These are phyloP conservation scores for Wickerhamomyces queroliae DNA, from an alignment of 805 yeast genomes.

Conservation along the genomic window DNA sequence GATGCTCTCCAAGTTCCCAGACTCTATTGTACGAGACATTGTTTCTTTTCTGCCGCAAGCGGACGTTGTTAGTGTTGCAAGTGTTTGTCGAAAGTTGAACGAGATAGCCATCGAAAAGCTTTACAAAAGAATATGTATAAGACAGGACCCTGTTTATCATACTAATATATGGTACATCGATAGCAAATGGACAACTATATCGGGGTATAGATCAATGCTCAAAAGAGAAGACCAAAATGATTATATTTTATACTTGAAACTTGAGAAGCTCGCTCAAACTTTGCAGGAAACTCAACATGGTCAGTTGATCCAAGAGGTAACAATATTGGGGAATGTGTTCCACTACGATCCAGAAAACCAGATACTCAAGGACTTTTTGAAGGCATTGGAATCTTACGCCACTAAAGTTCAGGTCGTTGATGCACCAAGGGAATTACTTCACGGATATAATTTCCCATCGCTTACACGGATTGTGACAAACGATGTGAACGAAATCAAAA, in stretches of 20 bases:
- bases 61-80: neutral
- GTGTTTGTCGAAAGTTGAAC: constrained; percentile 17
- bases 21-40: neutral
- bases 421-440: constrained; percentile 4
- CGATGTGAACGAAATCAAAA: constrained; percentile 8
- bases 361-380: constrained; percentile 18
- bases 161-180: constrained; percentile 26
- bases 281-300: constrained; percentile 28
- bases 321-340: constrained; percentile 26
- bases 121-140: constrained; percentile 31
- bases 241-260: constrained; percentile 29
- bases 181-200: constrained; percentile 30
- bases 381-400: constrained; percentile 17
- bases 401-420: constrained; percentile 6
- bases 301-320: constrained; percentile 27
- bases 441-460: neutral
- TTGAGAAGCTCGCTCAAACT: constrained; percentile 34
- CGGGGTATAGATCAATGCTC: constrained; percentile 28
- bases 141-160: constrained; percentile 27
- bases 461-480: constrained; percentile 7
- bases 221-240: constrained; percentile 31
- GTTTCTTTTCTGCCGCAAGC: neutral
- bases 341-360: constrained; percentile 18
- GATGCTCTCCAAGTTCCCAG: neutral
- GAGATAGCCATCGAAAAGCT: constrained; percentile 25